phyloP scores from a whole-genome alignment of 2,329 filamentous ascomycete genomes.

The Fusarium pseudonygamai region DNA sequence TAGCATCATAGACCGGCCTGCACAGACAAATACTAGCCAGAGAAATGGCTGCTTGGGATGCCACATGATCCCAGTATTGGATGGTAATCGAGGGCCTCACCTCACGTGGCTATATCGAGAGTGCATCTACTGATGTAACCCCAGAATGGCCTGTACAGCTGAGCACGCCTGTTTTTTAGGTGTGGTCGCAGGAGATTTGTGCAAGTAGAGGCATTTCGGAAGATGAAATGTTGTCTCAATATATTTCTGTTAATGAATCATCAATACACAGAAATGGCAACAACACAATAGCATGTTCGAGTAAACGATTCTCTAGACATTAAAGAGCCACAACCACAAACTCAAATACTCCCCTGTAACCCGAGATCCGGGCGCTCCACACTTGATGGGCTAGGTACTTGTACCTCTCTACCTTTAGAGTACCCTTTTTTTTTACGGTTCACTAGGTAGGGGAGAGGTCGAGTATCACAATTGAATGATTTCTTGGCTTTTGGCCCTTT shows the following conservation, averaged over 20 bases:
- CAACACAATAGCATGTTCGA: neutral
- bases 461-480: constrained; percentile 32
- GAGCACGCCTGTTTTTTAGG: neutral
- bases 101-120: constrained; percentile 29
- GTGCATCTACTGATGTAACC: constrained; percentile 22
- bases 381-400: neutral
- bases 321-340: neutral
- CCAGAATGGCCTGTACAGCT: constrained; percentile 25
- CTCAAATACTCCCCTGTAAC: constrained; percentile 1
- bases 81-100: constrained; percentile 26
- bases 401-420: neutral
- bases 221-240: neutral
- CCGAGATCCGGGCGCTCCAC: constrained; percentile 24
- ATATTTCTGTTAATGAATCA: neutral
- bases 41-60: neutral
- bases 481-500: constrained; percentile 27
- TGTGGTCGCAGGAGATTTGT: neutral
- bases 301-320: neutral
- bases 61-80: constrained; percentile 15
- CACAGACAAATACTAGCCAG: neutral
- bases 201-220: neutral
- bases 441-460: constrained; percentile 25
- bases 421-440: constrained; percentile 15
- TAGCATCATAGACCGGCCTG: neutral
- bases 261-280: neutral